Conservation (phyloP, 202 grass and related monocot species). For the Carex sylvatica region DNA sequence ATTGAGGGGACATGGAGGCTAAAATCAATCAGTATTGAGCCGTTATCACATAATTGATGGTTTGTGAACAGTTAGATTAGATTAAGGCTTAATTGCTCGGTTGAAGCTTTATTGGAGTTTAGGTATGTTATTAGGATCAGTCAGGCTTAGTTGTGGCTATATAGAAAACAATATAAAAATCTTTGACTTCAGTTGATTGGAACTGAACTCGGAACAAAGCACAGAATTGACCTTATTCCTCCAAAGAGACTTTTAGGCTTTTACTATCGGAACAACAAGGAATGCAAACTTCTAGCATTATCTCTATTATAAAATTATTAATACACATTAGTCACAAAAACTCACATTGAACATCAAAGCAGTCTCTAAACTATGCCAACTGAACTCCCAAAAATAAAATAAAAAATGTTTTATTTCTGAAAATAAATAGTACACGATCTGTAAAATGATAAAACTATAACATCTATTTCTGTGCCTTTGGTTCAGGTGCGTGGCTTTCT, state of each 20-base stretch:
- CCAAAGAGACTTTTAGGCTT: neutral
- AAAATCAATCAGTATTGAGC: neutral
- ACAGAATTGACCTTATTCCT: neutral
- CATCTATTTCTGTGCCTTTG: constrained; percentile 19
- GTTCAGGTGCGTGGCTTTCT: constrained; percentile 84
- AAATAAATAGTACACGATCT: neutral
- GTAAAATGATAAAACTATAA: constrained; percentile 5
- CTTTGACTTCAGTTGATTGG: neutral
- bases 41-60: neutral
- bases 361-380: neutral
- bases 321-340: neutral
- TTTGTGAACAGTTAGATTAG: neutral
- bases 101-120: neutral
- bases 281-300: neutral
- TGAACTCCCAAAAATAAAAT: too few relatives aligned
- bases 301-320: neutral
- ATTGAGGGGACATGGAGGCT: neutral
- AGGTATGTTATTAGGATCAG: neutral
- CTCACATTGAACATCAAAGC: neutral
- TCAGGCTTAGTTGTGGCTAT: neutral
- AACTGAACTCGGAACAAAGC: neutral
- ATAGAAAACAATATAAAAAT: neutral
- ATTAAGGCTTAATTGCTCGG: neutral
- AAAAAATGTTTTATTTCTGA: neutral
- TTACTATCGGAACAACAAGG: neutral